Evolutionary conservation across 192 early-diverging fungal genomes (phyloP).

Genomic region (Powellomyces hirtus): DNA sequence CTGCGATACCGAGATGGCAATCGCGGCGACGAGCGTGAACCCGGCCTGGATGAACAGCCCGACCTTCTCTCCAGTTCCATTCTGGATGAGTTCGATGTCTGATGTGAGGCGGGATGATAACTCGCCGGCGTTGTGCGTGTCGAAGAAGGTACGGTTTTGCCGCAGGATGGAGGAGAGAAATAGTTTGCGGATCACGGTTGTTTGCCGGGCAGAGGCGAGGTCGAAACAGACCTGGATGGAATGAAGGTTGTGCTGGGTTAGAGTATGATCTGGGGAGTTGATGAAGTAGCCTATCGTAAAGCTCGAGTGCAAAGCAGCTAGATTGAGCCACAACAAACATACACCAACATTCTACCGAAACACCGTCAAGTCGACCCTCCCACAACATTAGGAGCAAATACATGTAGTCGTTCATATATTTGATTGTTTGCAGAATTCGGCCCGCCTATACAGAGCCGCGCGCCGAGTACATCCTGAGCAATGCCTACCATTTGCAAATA

Average conservation of each 20-base stretch:
- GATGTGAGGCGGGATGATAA: conserved; percentile 45
- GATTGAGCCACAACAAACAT: too few relatives aligned
- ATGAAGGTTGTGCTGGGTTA: not conserved
- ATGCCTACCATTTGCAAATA: conserved; percentile 32
- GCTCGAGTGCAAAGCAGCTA: too few relatives aligned
- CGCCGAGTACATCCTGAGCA: too few relatives aligned
- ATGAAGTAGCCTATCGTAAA: too few relatives aligned
- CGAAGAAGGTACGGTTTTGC: conserved; percentile 44
- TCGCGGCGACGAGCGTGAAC: conserved; percentile 38
- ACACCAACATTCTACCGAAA: too few relatives aligned
- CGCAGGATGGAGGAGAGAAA: conserved; percentile 37
- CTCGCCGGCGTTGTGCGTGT: conserved; percentile 43
- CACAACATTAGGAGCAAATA: too few relatives aligned
- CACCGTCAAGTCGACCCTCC: too few relatives aligned
- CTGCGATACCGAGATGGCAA: conserved; percentile 44
- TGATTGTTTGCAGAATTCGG: too few relatives aligned
- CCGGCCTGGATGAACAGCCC: conserved; percentile 31
- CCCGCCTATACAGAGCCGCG: too few relatives aligned
- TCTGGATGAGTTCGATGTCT: conserved; percentile 38
- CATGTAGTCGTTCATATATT: too few relatives aligned
- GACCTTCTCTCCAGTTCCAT: conserved; percentile 44
- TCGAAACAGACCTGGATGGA: conserved; percentile 23
- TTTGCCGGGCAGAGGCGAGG: conserved; percentile 27
- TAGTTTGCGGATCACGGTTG: conserved; percentile 22
- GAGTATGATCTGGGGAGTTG: not conserved